Base-by-base conservation (phyloP, 176 grass and related monocot species). In the Carex kokanica region DNA sequence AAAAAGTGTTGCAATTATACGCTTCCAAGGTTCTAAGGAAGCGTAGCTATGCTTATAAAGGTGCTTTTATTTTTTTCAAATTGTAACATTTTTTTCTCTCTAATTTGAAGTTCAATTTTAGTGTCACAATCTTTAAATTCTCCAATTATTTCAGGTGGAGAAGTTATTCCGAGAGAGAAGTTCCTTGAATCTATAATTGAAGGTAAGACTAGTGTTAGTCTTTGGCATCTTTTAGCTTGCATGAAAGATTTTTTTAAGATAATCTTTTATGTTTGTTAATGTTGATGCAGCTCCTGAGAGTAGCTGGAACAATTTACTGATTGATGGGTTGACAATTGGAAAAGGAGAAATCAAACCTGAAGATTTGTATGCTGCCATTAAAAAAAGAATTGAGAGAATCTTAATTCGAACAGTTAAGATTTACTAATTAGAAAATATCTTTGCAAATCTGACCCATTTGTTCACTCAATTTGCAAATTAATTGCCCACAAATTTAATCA, bases 131-230 rank as follows among this genome's bases (percentile, higher is more conserved):
- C 15, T 84, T 73, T 51, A 60, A 24, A 40, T 72, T 74, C n/a
- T 38, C 36, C 31, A 21, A 20, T 18, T 41, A 40, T 80, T 84
- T 79, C 74, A 95, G 93, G 89, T 9, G 92, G 89, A 21, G 36
- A 98, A 85, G 84, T 98, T 16, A 31, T 93, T 75, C 84, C 83
- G 61, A 83, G 84, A 74, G 96, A 99, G 64, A 92, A 91, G 64
- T 92, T 99, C 67, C 93, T 95, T 47, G 96, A 99, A 89, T 86
- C 85, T 43, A 64, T 99, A 84, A 99, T 95, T 85, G 84, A 95
- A 24, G 89, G 93, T 95, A 63, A 80, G 91, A 74, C 54, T 54
- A 47, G 5, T 68, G 23, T 38, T 38, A 79, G 2, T 47, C 6
- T 77, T 2, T 31, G 73, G 17, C 13, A 31, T 87, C 0, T 23